These are phyloP conservation scores for Manihot esculenta DNA, from an alignment of 441 rosid genomes.

Conservation along the genomic window DNA sequence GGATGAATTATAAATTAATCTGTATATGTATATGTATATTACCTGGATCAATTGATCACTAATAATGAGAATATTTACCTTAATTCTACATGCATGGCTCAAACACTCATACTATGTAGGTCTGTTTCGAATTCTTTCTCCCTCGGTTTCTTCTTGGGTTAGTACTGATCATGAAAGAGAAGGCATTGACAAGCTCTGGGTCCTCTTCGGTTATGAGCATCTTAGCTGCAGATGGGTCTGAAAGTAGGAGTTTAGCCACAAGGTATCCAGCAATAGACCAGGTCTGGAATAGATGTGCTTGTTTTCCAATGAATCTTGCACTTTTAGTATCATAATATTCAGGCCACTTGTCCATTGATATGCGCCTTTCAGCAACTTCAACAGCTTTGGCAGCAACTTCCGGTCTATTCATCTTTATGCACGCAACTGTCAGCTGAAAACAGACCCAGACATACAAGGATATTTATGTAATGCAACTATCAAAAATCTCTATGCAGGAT, in stretches of 20 bases:
- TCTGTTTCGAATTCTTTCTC: slow-evolving; percentile 33
- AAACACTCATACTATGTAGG: slow-evolving; percentile 41
- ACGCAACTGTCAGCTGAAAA: slow-evolving; percentile 49
- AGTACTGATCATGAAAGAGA: slow-evolving; percentile 54
- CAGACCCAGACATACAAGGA: slow-evolving; percentile 6
- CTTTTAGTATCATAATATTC: slow-evolving; percentile 54
- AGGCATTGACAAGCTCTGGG: slow-evolving; percentile 52
- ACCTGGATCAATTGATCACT: neutral
- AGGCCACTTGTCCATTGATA: slow-evolving; percentile 52
- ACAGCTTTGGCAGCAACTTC: slow-evolving; percentile 51
- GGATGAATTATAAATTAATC: neutral
- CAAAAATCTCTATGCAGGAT: too few relatives aligned
- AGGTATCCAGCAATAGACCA: slow-evolving; percentile 64
- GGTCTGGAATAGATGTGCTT: slow-evolving; percentile 46
- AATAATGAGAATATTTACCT: slow-evolving; percentile 2
- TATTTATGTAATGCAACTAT: neutral
- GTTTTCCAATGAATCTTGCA: slow-evolving; percentile 53
- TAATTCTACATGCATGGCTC: neutral
- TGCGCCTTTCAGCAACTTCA: slow-evolving; percentile 38
- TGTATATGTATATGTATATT: neutral
- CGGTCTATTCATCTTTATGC: slow-evolving; percentile 52
- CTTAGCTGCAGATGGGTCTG: slow-evolving; percentile 41
- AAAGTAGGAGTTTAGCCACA: slow-evolving; percentile 48
- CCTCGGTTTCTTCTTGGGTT: slow-evolving; percentile 51
- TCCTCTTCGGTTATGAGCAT: slow-evolving; percentile 52